These are phyloP conservation scores for Brassica nigra DNA, from an alignment of 345 rosid genomes.

Conservation along the genomic window DNA sequence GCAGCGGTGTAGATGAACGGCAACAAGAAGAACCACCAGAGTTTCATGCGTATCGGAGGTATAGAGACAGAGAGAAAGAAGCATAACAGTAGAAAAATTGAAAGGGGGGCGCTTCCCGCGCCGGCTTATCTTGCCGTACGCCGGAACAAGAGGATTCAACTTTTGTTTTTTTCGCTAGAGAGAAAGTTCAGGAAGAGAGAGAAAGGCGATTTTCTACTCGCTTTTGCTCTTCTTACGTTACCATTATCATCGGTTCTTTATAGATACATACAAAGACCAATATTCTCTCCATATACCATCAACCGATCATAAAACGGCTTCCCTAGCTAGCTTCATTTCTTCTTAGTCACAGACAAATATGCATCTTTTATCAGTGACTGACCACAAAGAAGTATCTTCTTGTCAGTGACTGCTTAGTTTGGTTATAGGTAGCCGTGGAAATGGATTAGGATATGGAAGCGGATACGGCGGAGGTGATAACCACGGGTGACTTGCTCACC, in stretches of 20 bases:
- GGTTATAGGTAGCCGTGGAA: slow-evolving; percentile 13
- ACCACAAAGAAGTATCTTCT: neutral
- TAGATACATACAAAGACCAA: slow-evolving; percentile 20
- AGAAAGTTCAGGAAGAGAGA: too few relatives aligned
- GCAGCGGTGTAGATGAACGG: too few relatives aligned
- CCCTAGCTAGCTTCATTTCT: neutral
- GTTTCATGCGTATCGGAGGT: too few relatives aligned
- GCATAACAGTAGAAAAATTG: too few relatives aligned
- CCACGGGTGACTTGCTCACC: slow-evolving; percentile 19
- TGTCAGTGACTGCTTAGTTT: slow-evolving; percentile 3
- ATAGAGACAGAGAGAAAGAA: too few relatives aligned
- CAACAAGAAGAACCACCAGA: too few relatives aligned
- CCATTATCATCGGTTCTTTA: slow-evolving; percentile 28
- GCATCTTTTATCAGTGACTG: neutral
- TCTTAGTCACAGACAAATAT: neutral
- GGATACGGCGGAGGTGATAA: slow-evolving; percentile 38
- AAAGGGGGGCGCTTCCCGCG: too few relatives aligned
- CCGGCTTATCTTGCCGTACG: too few relatives aligned
- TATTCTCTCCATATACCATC: slow-evolving; percentile 24
- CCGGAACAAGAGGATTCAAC: too few relatives aligned
- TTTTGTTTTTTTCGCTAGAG: too few relatives aligned
- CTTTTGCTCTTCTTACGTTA: neutral
- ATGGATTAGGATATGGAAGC: slow-evolving; percentile 37
- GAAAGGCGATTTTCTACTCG: too few relatives aligned
- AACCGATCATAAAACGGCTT: slow-evolving; percentile 4